Percentiles rank a stretch among this genome's conserved stretches.
Evolutionary conservation across 257 asterid genomes (phyloP).

Genomic region (Schizonepeta tenuifolia): DNA sequence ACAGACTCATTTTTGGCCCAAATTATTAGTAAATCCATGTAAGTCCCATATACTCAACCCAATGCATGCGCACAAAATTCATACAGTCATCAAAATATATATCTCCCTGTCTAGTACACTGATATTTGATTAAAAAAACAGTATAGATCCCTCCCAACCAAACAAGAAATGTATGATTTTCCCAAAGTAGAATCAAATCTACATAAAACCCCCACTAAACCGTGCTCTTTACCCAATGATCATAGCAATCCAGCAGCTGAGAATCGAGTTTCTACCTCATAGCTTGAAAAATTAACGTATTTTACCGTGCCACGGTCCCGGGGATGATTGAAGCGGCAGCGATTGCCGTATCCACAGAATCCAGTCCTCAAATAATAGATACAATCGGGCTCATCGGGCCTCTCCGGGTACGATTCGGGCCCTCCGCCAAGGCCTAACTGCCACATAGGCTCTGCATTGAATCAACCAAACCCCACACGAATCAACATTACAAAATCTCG

Average conservation of each 20-base stretch:
- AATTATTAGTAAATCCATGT: slow-evolving; percentile 35
- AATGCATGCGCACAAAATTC: slow-evolving; percentile 34
- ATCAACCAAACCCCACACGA: slow-evolving; percentile 37
- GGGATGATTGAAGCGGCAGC: slow-evolving; percentile 98
- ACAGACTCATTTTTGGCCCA: slow-evolving; percentile 26
- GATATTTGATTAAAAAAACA: slow-evolving; percentile 8
- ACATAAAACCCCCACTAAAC: slow-evolving; percentile 30
- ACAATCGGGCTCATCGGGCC: slow-evolving; percentile 88
- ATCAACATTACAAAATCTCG: slow-evolving; percentile 40
- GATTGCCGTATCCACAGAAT: slow-evolving; percentile 81
- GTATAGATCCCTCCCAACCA: slow-evolving; percentile 18
- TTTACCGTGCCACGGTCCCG: slow-evolving; percentile 69
- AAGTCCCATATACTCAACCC: slow-evolving; percentile 14
- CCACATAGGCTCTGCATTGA: slow-evolving; percentile 98
- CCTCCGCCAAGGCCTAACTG: slow-evolving; percentile 72
- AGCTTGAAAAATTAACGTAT: neutral
- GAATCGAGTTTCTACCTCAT: slow-evolving; percentile 8
- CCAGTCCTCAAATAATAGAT: slow-evolving; percentile 90
- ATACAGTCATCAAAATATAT: slow-evolving; percentile 27
- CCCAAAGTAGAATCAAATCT: slow-evolving; percentile 34
- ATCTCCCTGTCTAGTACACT: slow-evolving; percentile 22
- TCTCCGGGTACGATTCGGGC: slow-evolving; percentile 79
- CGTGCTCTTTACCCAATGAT: slow-evolving; percentile 41
- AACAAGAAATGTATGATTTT: slow-evolving; percentile 6
- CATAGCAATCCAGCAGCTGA: slow-evolving; percentile 35